Evolutionary conservation across 2,329 filamentous ascomycete species (phyloP), one percentile per base, ranked within the genome.

Genomic region (Penicillium paneum): DNA sequence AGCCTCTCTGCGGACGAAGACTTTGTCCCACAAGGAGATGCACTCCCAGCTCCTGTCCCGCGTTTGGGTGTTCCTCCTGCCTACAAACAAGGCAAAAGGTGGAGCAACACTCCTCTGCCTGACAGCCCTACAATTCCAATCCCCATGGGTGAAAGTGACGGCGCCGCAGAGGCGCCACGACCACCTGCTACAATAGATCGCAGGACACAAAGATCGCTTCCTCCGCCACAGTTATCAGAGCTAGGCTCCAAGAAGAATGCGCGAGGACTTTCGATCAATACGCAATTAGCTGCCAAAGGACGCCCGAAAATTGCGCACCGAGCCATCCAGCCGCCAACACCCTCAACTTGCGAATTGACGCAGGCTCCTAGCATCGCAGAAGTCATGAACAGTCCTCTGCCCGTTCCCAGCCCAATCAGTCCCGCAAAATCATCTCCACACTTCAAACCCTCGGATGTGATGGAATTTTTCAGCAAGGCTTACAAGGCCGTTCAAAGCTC

Each of bases 381-480:
- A 54, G 67, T 76, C 24, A 73, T 76, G 65, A 72, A 74, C 49
- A 76, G 68, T 28, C 73, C 73, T 31, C 41, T 74, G n/a, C 68
- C 69, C 8, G 59, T 64, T 21, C 62, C 70, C 1, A 65, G 26
- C 52, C 59, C 10, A 44, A 61, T 46, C 4, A 53, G 62, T 42
- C 64, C 64, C 19, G 61, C 65, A 7, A 51, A 61, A 26, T 58
- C 64, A 31, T 60, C 62, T 5, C 59, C 70, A 2, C 67, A 62
- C 17, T 67, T 69, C 47, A 74, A 72, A 46, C 63, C 70, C 15
- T 66, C 71, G 6, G 74, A 76, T 52, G 71, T 76, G 31, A 75
- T 76, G 72, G 69, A 71, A 26, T 61, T 76, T 58, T 74, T 76
- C 47, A 72, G 62, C 47, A 71, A 74, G 59, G 72, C 72, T 6